Evolutionary conservation across 208 protist genomes (phyloP).

Genomic region (Leishmania arabica): DNA sequence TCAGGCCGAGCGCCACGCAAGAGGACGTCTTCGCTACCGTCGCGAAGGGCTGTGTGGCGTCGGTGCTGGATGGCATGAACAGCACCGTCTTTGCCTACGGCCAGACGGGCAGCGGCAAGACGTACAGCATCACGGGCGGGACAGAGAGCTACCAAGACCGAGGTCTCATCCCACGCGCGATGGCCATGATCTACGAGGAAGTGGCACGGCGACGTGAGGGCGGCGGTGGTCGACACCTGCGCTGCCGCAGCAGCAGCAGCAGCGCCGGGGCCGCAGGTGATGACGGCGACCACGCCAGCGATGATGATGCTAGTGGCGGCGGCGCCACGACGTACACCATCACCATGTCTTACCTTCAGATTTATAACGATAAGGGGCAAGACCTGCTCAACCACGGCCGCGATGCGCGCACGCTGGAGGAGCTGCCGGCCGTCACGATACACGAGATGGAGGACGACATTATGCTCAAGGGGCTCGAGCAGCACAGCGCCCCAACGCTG

Average conservation of each 20-base stretch:
- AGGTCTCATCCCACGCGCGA: conserved; percentile 87
- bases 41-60: conserved; percentile 81
- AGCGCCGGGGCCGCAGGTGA: background rate
- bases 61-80: conserved; percentile 85
- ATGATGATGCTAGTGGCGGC: conserved; percentile 6
- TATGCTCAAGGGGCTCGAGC: conserved; percentile 61
- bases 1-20: conserved; percentile 72
- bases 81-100: conserved; percentile 92
- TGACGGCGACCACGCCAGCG: background rate
- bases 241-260: background rate
- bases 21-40: conserved; percentile 84
- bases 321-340: conserved; percentile 39
- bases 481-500: conserved; percentile 69
- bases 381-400: conserved; percentile 86
- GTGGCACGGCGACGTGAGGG: conserved; percentile 38
- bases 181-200: conserved; percentile 85
- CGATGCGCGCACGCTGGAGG: conserved; percentile 87
- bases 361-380: conserved; percentile 93
- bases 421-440: conserved; percentile 66
- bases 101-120: conserved; percentile 92
- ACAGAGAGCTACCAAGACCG: conserved; percentile 85
- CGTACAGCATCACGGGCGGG: conserved; percentile 90
- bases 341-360: conserved; percentile 85
- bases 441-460: conserved; percentile 72
- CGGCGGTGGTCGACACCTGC: conserved; percentile 10